phyloP scores from a whole-genome alignment of 2,329 filamentous ascomycete species.

The Aspergillus awamori region DNA sequence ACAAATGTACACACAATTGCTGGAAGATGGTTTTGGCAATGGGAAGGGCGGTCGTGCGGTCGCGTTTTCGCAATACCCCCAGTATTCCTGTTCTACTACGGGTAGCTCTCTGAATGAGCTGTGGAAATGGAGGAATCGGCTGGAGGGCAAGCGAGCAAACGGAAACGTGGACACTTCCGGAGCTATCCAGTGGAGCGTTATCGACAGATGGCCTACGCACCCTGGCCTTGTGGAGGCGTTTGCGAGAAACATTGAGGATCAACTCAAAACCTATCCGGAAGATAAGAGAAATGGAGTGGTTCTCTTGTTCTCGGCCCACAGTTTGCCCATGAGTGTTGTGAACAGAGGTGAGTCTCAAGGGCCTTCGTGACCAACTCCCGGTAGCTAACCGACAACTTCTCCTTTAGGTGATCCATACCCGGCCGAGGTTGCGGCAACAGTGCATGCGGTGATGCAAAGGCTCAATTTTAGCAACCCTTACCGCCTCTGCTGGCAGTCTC shows the following conservation, averaged over 20 bases:
- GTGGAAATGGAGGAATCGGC: conserved; percentile 88
- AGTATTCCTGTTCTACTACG: conserved; percentile 97
- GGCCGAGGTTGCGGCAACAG: conserved; percentile 91
- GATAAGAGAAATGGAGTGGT: conserved; percentile 79
- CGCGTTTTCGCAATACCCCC: conserved; percentile 96
- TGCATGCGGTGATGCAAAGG: conserved; percentile 93
- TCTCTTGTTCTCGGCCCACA: conserved; percentile 92
- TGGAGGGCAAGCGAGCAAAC: conserved; percentile 73
- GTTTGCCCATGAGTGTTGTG: conserved; percentile 93
- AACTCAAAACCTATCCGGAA: conserved; percentile 79
- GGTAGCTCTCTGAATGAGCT: conserved; percentile 95
- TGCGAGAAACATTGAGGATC: conserved; percentile 86
- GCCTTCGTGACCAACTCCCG: neutral
- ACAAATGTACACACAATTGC: conserved; percentile 80
- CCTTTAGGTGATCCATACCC: conserved; percentile 83
- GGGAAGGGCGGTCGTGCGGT: conserved; percentile 91
- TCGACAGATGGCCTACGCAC: conserved; percentile 96
- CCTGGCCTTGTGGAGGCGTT: conserved; percentile 87
- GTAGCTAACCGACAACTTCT: neutral
- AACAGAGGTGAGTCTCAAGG: conserved; percentile 68
- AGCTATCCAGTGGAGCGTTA: conserved; percentile 91
- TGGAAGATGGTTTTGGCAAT: conserved; percentile 86
- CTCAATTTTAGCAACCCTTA: conserved; percentile 88
- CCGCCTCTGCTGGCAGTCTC: conserved; percentile 94
- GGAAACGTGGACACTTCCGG: conserved; percentile 61